phyloP scores from a whole-genome alignment of 2,329 filamentous ascomycete species.

The Botrytis elliptica region DNA sequence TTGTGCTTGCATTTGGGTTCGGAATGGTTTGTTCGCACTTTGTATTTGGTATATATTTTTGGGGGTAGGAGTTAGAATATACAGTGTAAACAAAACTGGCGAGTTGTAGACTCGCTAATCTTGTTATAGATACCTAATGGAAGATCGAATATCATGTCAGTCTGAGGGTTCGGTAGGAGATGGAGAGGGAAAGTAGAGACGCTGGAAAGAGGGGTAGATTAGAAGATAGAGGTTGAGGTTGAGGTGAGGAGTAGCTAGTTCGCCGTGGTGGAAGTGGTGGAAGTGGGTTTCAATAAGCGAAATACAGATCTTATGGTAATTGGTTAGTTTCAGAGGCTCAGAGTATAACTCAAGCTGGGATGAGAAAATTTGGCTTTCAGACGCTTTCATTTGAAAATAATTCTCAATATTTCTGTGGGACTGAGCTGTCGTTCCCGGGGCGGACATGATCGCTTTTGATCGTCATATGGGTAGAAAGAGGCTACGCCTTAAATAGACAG shows the following conservation, averaged over 20 bases:
- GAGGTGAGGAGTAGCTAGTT: too few species aligned
- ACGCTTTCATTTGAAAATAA: accelerated
- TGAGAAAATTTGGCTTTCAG: neutral
- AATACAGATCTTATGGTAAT: too few species aligned
- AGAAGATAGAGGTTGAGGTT: neutral
- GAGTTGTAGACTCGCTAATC: neutral
- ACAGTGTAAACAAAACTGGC: too few species aligned
- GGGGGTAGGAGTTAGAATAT: neutral
- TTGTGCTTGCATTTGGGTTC: neutral
- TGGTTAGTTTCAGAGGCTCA: neutral
- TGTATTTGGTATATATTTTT: neutral
- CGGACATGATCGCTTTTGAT: too few species aligned
- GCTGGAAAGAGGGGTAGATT: neutral
- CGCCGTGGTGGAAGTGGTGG: too few species aligned
- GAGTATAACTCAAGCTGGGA: neutral
- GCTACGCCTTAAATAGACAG: accelerated
- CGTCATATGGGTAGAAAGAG: too few species aligned
- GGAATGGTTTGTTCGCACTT: too few species aligned
- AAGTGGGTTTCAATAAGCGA: too few species aligned
- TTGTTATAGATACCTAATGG: neutral
- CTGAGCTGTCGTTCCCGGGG: neutral
- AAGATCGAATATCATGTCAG: neutral
- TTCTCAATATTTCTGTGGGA: too few species aligned
- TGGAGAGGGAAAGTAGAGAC: too few species aligned
- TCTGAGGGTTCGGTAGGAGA: too few species aligned